Evolutionary conservation across 352 stramenopile genomes (phyloP).

Genomic region (Peronospora destructor): DNA sequence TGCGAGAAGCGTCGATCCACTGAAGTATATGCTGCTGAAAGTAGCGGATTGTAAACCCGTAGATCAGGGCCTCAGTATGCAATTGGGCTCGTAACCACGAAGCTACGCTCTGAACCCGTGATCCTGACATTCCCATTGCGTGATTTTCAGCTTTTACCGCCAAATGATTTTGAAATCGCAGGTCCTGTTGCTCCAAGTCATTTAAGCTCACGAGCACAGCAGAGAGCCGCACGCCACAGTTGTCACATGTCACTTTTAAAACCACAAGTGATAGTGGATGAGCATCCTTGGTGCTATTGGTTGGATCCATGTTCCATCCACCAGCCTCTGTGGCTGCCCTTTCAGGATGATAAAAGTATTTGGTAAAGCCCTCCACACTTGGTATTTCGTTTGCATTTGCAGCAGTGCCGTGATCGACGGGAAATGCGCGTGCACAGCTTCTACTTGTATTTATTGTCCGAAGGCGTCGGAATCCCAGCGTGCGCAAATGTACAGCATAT

Average conservation of each 20-base stretch:
- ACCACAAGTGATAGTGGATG: conserved; percentile 37
- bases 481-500: conserved; percentile 52
- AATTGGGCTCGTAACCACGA: conserved; percentile 44
- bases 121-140: conserved; percentile 20
- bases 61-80: conserved; percentile 55
- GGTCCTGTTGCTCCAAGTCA: conserved; percentile 55
- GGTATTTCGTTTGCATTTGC: conserved; percentile 24
- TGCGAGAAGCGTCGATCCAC: conserved; percentile 35
- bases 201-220: conserved; percentile 56
- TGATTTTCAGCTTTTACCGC: conserved; percentile 11
- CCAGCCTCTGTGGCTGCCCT: conserved; percentile 26
- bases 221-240: conserved; percentile 53
- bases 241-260: conserved; percentile 68
- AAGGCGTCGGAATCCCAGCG: conserved; percentile 61
- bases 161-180: conserved; percentile 47
- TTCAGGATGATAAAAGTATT: conserved; percentile 64
- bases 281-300: conserved; percentile 3
- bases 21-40: conserved; percentile 64
- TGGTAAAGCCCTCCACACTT: conserved; percentile 47
- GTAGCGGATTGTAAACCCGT: conserved; percentile 71
- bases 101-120: conserved; percentile 41
- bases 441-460: conserved; percentile 26
- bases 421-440: conserved; percentile 21
- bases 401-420: conserved; percentile 10
- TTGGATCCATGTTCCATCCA: conserved; percentile 12